Base-by-base conservation (phyloP, 805 yeast genomes). In the Candida xyloterini region DNA sequence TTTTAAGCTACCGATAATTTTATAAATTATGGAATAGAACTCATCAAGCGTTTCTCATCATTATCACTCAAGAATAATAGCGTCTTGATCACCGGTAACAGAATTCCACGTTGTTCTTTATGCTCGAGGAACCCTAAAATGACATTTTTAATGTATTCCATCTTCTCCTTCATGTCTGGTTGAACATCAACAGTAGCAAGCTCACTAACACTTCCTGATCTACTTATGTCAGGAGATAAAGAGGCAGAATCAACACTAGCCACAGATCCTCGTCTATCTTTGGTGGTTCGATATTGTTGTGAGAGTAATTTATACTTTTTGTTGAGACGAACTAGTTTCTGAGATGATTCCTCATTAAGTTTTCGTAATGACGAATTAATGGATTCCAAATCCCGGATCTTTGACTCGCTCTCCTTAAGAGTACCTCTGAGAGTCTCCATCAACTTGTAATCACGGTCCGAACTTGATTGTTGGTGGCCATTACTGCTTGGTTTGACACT, bases 121-220 rank as follows among this genome's bases (percentile, higher is more conserved):
- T 86, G 96, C 55, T 90, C 96, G 39, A 93, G 63, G 58, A 84
- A 93, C 2, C 97, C 97, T 2, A 91, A 66, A n/a, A 91, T 62
- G 2, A 91, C 96, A 57, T 93, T 93, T 59, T 85, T 86, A 36
- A 89, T 71, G 57, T 91, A 91, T 10, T 95, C 86, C 15, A 82
- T 70, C 51, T 78, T 83, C 33, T 69, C 71, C 13, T 57, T 57
- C 16, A 54, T 56, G 14, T 65, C 67, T 52, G 60, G 21, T 9
- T 24, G 33, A 5, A 27, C 35, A 25, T 25, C 27, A 9, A 10
- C 25, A 10, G n/a, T 11, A 13, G 28, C 35, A n/a, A 34, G 28
- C 28, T 40, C 42, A 27, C 30, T 39, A 11, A 51, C 28, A 26
- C 56, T 51, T 5, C 30, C 44, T 3, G 54, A 38, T 28, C 60